Conservation (phyloP, 768 basidiomycete species). For the Pleurotus tuber-regium region DNA sequence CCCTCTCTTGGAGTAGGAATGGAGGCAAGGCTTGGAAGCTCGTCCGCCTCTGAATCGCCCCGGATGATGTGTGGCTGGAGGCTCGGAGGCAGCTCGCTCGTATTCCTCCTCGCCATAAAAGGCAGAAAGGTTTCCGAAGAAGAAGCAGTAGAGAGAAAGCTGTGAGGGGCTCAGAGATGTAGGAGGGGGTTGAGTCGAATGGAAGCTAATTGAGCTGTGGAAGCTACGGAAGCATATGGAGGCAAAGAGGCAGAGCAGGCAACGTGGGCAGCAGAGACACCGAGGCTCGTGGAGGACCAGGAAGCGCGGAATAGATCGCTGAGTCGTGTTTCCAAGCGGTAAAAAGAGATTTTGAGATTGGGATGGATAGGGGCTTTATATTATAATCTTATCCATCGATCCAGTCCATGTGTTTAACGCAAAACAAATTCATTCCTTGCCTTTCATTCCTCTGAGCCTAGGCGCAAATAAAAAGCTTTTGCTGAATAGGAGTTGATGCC, state of each 20-base stretch:
- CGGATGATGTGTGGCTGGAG: conserved; percentile 6
- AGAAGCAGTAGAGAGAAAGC: not conserved
- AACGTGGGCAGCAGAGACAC: conserved; percentile 9
- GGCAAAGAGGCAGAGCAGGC: conserved; percentile 1
- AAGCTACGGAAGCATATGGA: conserved; percentile 11
- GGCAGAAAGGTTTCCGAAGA: conserved; percentile 5
- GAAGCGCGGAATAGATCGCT: conserved; percentile 6
- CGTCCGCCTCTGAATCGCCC: conserved; percentile 1
- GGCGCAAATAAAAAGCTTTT: too few species aligned
- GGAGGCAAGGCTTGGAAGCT: conserved; percentile 1
- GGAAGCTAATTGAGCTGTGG: not conserved
- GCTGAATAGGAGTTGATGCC: too few species aligned
- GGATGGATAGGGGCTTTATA: conserved; percentile 6
- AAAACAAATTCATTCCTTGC: conserved; percentile 1
- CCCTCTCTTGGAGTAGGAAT: not conserved
- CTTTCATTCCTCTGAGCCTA: not conserved
- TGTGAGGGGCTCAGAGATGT: not conserved
- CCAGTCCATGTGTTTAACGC: conserved; percentile 4
- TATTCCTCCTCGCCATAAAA: conserved; percentile 9
- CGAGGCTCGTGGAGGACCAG: conserved; percentile 11
- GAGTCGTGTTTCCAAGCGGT: conserved; percentile 9
- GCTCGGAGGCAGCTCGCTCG: conserved; percentile 8
- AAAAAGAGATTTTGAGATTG: conserved; percentile 8
- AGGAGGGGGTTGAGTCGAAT: not conserved
- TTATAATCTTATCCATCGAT: conserved; percentile 11